Base-by-base conservation (phyloP, 2,329 filamentous ascomycete species). In the Lachnellula occidentalis region DNA sequence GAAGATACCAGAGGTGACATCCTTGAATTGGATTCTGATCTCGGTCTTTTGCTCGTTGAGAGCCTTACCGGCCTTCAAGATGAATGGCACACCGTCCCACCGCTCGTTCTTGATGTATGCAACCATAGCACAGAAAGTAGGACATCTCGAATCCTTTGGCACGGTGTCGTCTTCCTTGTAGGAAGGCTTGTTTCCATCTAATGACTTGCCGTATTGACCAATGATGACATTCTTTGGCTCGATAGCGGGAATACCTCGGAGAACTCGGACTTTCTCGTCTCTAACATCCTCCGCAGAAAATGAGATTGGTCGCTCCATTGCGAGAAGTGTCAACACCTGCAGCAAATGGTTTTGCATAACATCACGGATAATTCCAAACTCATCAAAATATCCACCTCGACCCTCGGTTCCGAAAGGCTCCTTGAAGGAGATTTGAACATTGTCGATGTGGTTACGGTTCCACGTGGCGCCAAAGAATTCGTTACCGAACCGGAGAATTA, bases 161-260 rank as follows among this genome's bases (percentile, higher is more conserved):
- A 99, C 94, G 19, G 94, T 97, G 70, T 97, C 92, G 66, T 99
- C 94, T 75, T 99, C 94, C 78, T 96, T 95, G 81, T 99, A 99
- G 42, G 90, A 86, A 46, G 94, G 94, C 81, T 97, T 99, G 76
- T 82, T 92, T 66, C 92, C 92, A 69, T 99, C 94, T 51, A 97
- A 80, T 34, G 92, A 97, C 75, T 89, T 94, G 67, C 92, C 92
- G 71, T 99, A 99, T 75, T 99, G 94, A 59, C 94, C 94, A 67
- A 99, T 99, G 71, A 99, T 99, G 72, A 99, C 94, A 72, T 99
- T 96, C 86, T 97, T 97, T 66, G 94, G 92, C 77, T 97, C 92
- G 66, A 99, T 96, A 41, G 90, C 81, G 57, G 92, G 87, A 72
- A 99, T 99, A 51, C 86, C 88, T 65, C 94, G 88, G 55, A 99